Conservation (phyloP, 2,329 filamentous ascomycete genomes). For the Byssochlamys sp. region DNA sequence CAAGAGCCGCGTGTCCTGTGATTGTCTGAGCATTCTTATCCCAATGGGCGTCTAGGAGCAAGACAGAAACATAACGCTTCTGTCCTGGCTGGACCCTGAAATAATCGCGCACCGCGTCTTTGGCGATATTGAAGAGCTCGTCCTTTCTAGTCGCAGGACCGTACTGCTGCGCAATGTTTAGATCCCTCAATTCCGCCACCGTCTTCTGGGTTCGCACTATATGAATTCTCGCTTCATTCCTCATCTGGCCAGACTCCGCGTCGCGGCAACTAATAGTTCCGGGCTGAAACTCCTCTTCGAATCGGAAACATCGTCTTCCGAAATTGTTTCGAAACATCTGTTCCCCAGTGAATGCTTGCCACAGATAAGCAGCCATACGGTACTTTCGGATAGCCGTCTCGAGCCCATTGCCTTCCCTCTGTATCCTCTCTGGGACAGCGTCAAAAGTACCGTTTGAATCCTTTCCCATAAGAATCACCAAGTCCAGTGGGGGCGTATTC, state of each 20-base stretch:
- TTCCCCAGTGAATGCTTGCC: slow-evolving; percentile 94
- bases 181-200: slow-evolving; percentile 68
- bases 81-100: slow-evolving; percentile 68
- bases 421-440: slow-evolving; percentile 62
- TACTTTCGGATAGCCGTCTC: slow-evolving; percentile 80
- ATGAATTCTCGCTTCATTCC: slow-evolving; percentile 85
- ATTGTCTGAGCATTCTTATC: slow-evolving; percentile 61
- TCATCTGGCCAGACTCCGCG: slow-evolving; percentile 59
- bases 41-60: slow-evolving; percentile 85
- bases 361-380: slow-evolving; percentile 87
- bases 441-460: slow-evolving; percentile 84
- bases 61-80: slow-evolving; percentile 75
- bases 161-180: slow-evolving; percentile 71
- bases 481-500: slow-evolving; percentile 71
- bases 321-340: slow-evolving; percentile 89
- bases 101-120: slow-evolving; percentile 65
- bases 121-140: slow-evolving; percentile 66
- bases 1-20: slow-evolving; percentile 73
- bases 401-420: slow-evolving; percentile 72
- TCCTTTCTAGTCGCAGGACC: slow-evolving; percentile 58
- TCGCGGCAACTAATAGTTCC: slow-evolving; percentile 73
- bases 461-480: slow-evolving; percentile 77
- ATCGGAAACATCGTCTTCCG: slow-evolving; percentile 74
- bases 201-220: slow-evolving; percentile 75
- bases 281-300: slow-evolving; percentile 89